Base-by-base conservation (phyloP, 164 flowering plant species). In the Buxus sempervirens region DNA sequence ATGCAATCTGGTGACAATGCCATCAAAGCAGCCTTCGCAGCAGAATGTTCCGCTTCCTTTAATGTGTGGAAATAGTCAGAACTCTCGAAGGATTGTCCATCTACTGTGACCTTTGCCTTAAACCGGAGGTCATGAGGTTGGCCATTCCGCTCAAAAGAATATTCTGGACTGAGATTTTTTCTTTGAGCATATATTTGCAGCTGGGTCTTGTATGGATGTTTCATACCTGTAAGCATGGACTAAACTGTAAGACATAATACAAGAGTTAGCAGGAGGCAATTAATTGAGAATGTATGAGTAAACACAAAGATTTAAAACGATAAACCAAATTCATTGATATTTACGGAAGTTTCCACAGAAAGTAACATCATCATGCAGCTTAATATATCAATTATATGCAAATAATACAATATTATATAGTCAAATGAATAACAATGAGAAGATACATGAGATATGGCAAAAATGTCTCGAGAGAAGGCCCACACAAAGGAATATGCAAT, bases 21-120 rank as follows among this genome's bases (percentile, higher is more conserved):
- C 38, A 54, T 64, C 54, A 90, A 77, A 73, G 97, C 98, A 69
- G 69, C 76, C 79, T 78, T 82, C 21, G 98, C 93, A 69, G 88
- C 96, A 24, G 83, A 88, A 82, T 87, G 78, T 64, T 92, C 91
- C 28, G 97, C 94, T 65, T 88, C 89, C 63, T 80, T 87, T 58
- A 83, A 2, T 32, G 92, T 88, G 38, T 73, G 36, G 63, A 75
- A 86, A 64, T 78, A 85, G 18, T 69, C 79, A 15, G 65, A 69
- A 51, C 85, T 62, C 73, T 81, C 85, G 77, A 77, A 90, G n/a
- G 84, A 79, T 61, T 82, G 69, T 56, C 79, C 91, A 73, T 72
- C 82, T 57, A 92, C 58, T 38, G 80, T 78, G n/a, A 92, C 97
- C 45, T 61, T 77, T 60, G 90, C 83, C 72, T 75, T 88, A 73